phyloP scores from a whole-genome alignment of 139 green algal genomes.

The Asterochloris sp. region DNA sequence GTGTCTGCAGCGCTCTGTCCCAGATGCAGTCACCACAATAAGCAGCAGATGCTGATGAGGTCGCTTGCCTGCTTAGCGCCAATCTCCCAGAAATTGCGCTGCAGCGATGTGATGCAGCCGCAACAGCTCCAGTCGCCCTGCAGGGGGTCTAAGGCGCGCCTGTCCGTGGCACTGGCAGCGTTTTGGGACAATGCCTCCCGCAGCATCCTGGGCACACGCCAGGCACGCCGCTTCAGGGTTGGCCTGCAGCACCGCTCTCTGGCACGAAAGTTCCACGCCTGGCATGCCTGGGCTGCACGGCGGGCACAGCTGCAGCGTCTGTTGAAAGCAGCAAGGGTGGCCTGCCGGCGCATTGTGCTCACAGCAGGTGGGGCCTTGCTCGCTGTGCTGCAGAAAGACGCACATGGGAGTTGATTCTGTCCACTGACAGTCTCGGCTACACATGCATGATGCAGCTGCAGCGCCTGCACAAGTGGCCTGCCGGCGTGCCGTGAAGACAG shows the following conservation, averaged over 20 bases:
- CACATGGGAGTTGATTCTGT: background rate
- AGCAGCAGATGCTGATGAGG: no score
- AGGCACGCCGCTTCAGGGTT: constrained; percentile 1
- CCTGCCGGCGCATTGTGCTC: background rate
- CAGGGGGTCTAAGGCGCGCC: background rate
- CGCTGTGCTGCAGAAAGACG: background rate
- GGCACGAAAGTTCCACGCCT: constrained; percentile 1
- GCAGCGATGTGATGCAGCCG: background rate
- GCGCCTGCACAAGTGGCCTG: background rate
- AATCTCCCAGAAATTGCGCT: background rate
- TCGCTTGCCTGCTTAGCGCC: background rate
- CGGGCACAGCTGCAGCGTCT: background rate
- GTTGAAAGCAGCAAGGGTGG: background rate
- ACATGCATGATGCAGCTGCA: background rate
- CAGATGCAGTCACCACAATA: no score
- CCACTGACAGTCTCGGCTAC: background rate
- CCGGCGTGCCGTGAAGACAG: background rate
- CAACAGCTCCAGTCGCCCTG: background rate
- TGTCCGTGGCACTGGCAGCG: background rate
- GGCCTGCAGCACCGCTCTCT: background rate
- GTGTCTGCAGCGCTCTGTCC: no score
- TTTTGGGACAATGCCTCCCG: background rate
- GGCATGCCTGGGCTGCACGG: constrained; percentile 6
- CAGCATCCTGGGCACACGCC: background rate
- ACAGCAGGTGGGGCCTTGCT: background rate